phyloP scores from a whole-genome alignment of 768 basidiomycete genomes.

The Boletus sp. region DNA sequence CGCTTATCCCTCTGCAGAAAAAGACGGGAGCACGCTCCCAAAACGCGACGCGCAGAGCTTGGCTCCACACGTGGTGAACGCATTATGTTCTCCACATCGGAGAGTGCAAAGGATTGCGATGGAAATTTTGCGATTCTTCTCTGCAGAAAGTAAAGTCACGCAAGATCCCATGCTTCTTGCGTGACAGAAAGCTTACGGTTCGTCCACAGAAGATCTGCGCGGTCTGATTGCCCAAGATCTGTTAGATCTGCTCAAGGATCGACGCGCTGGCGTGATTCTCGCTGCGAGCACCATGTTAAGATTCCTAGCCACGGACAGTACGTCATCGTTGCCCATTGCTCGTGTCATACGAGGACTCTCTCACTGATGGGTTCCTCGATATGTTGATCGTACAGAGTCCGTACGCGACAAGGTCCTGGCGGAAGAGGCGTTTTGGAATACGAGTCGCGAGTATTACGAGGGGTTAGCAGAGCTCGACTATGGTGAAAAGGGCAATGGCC shows the following conservation, averaged over 20 bases:
- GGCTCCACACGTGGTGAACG: constrained; percentile 11
- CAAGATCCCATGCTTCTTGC: not conserved
- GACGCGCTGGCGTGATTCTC: constrained; percentile 13
- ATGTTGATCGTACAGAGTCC: not conserved
- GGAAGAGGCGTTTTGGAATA: constrained; percentile 13
- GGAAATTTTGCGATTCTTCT: constrained; percentile 11
- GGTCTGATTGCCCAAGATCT: constrained; percentile 9
- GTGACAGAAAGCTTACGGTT: no score
- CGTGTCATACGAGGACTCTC: not conserved
- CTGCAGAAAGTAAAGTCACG: constrained; percentile 8
- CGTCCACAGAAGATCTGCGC: constrained; percentile 3
- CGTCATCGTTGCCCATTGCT: constrained; percentile 4
- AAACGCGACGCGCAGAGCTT: constrained; percentile 4
- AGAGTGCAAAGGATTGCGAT: constrained; percentile 17
- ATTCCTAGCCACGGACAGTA: constrained; percentile 15
- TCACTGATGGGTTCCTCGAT: not conserved
- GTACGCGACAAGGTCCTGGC: constrained; percentile 17
- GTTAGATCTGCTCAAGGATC: constrained; percentile 13
- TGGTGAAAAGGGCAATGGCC: constrained; percentile 12
- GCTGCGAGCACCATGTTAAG: constrained; percentile 13
- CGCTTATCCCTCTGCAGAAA: not conserved
- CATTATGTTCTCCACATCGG: constrained; percentile 12
- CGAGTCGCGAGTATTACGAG: constrained; percentile 23
- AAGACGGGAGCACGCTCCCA: not conserved
- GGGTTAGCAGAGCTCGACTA: constrained; percentile 12